Evolutionary conservation across 2,329 filamentous ascomycete species (phyloP).

Genomic region (Xenosphaeropsis pyriputrescens): DNA sequence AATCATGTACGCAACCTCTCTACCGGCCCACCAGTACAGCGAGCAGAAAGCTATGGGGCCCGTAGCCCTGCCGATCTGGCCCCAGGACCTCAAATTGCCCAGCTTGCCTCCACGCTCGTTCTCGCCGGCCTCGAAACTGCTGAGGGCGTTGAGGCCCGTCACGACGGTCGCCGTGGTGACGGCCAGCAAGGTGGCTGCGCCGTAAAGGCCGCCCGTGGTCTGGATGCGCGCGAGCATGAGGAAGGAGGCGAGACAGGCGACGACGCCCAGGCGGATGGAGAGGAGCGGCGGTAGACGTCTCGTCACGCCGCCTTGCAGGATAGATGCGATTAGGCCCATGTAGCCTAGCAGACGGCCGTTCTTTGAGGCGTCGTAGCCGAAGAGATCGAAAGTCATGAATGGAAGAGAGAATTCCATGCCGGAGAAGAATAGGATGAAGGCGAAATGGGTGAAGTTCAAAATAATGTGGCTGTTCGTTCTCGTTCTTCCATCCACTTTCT

Average conservation of each 20-base stretch:
- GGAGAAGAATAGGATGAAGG: conserved; percentile 92
- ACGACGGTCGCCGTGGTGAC: conserved; percentile 91
- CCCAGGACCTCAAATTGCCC: conserved; percentile 66
- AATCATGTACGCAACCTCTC: conserved; percentile 69
- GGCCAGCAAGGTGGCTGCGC: conserved; percentile 70
- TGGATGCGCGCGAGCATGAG: conserved; percentile 58
- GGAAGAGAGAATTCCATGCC: conserved; percentile 96
- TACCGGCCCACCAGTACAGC: conserved; percentile 95
- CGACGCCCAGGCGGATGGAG: conserved; percentile 66
- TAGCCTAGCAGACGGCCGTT: conserved; percentile 81
- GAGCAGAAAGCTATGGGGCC: conserved; percentile 87
- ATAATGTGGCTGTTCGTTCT: conserved; percentile 58
- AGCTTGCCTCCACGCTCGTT: conserved; percentile 76
- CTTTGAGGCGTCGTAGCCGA: conserved; percentile 62
- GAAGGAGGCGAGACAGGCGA: conserved; percentile 68
- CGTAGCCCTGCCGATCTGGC: conserved; percentile 75
- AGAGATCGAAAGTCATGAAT: conserved; percentile 94
- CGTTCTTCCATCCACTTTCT: conserved; percentile 10
- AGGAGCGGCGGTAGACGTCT: conserved; percentile 68
- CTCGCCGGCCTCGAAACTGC: conserved; percentile 73
- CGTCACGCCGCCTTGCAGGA: conserved; percentile 89
- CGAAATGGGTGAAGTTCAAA: conserved; percentile 74
- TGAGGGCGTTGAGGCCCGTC: conserved; percentile 80
- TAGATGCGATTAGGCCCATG: conserved; percentile 77
- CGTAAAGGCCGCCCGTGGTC: conserved; percentile 58